Conservation (phyloP, 495 filamentous ascomycete species). For the Podospora pseudoanserina region DNA sequence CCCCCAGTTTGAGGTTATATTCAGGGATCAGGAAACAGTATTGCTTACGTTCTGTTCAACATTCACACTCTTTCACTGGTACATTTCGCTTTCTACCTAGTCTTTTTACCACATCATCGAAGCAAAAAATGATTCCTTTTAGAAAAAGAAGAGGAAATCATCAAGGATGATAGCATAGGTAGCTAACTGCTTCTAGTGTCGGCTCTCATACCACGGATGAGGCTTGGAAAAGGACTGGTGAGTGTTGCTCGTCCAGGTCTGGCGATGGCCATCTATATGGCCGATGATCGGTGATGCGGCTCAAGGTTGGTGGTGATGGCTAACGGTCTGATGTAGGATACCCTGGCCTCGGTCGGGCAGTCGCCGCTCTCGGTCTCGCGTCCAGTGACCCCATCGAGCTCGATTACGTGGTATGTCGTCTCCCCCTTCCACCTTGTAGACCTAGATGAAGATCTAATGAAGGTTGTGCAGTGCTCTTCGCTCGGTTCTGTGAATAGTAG, state of each 20-base stretch:
- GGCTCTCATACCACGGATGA: slow-evolving; percentile 50
- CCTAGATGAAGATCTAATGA: background rate
- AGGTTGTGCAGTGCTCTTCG: slow-evolving; percentile 55
- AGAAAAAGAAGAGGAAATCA: background rate
- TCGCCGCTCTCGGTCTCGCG: slow-evolving; percentile 54
- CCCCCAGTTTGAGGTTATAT: too few species aligned
- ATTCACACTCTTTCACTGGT: background rate
- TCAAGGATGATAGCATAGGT: background rate
- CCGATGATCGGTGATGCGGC: too few species aligned
- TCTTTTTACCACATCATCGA: background rate
- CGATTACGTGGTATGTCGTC: slow-evolving; percentile 53
- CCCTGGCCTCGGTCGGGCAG: slow-evolving; percentile 61
- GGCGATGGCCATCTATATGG: background rate
- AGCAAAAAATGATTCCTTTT: background rate
- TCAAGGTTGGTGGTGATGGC: background rate
- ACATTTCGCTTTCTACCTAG: background rate
- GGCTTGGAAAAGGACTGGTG: slow-evolving; percentile 60
- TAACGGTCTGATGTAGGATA: slow-evolving; percentile 39
- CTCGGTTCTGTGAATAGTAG: slow-evolving; percentile 68
- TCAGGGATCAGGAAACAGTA: background rate
- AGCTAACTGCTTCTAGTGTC: slow-evolving; percentile 31
- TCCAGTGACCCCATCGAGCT: slow-evolving; percentile 49
- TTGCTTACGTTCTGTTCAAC: slow-evolving; percentile 6
- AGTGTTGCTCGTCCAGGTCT: background rate
- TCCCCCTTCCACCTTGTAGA: too few species aligned